A percentile compares a stretch with the other conserved stretches of the same genome.
These are phyloP conservation scores for Leishmania tropica DNA, from an alignment of 208 protist genomes.

Conservation along the genomic window DNA sequence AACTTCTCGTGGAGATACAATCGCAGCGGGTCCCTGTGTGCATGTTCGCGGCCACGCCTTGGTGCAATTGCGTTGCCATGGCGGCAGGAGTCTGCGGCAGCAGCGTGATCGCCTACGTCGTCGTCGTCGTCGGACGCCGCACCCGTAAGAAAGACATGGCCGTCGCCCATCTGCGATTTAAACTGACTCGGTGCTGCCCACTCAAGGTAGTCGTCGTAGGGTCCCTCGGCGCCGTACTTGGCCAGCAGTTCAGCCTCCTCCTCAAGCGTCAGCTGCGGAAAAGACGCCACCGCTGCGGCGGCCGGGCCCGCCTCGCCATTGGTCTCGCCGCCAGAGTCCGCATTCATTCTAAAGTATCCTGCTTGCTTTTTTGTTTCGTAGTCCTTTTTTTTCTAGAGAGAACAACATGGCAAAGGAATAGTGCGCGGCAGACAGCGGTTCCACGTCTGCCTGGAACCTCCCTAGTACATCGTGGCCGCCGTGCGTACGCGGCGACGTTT, in stretches of 20 bases:
- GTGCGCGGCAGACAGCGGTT: not conserved
- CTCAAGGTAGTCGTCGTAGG: constrained; percentile 52
- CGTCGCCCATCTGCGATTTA: constrained; percentile 58
- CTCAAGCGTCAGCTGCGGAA: constrained; percentile 33
- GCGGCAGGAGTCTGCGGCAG: not conserved
- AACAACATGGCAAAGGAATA: not conserved
- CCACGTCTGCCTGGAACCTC: not conserved
- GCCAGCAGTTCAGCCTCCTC: constrained; percentile 74
- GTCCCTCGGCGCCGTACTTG: constrained; percentile 66
- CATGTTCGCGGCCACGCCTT: not conserved
- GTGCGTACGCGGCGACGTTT: not conserved
- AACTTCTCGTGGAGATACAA: constrained; percentile 10
- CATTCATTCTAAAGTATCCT: constrained; percentile 19
- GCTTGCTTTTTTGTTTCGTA: no score
- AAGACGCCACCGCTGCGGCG: not conserved
- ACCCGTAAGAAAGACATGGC: constrained; percentile 79
- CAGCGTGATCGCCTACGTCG: not conserved
- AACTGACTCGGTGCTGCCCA: constrained; percentile 52
- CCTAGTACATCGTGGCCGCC: not conserved
- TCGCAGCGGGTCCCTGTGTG: constrained; percentile 10
- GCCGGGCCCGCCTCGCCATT: not conserved
- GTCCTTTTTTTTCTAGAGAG: not conserved
- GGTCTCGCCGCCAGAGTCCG: constrained; percentile 6
- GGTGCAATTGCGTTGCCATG: not conserved
- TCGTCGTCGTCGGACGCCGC: constrained; percentile 15